Conservation (phyloP, 257 asterid species). For the Fraxinus pennsylvanica region DNA sequence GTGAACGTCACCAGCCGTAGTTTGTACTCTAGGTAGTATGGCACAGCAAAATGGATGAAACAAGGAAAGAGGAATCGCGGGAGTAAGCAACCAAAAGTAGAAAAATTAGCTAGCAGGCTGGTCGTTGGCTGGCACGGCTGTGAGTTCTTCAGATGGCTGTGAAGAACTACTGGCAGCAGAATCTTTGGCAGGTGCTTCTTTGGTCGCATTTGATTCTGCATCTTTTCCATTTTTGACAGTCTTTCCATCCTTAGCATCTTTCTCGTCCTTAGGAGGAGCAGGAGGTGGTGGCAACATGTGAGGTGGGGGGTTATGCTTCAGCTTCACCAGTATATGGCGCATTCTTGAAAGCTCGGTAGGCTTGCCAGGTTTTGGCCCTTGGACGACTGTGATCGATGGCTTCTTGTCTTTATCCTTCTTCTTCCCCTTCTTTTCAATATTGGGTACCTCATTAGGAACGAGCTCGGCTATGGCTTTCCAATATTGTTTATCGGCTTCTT, state of each 20-base stretch:
- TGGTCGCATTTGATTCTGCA: constrained; percentile 35
- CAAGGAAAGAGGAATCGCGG: constrained; percentile 4
- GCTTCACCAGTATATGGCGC: constrained; percentile 89
- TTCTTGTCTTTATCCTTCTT: constrained; percentile 94
- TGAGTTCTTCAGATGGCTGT: constrained; percentile 42
- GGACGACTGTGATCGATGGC: constrained; percentile 76
- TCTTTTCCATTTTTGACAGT: constrained; percentile 44
- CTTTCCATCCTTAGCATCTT: constrained; percentile 59
- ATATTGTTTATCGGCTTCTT: constrained; percentile 91
- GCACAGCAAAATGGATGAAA: constrained; percentile 29
- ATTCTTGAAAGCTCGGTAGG: constrained; percentile 96
- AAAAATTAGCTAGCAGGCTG: constrained; percentile 38
- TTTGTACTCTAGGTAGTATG: constrained; percentile 4
- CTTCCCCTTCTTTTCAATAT: constrained; percentile 78
- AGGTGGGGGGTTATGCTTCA: constrained; percentile 92
- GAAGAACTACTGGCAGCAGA: constrained; percentile 43
- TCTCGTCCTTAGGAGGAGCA: constrained; percentile 63
- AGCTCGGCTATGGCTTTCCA: constrained; percentile 98
- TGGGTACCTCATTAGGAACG: constrained; percentile 84
- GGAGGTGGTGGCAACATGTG: constrained; percentile 97
- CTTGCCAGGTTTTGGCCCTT: constrained; percentile 98
- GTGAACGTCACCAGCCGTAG: constrained; percentile 14
- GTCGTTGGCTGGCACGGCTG: constrained; percentile 33
- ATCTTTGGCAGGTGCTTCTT: constrained; percentile 51
- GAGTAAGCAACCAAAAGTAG: constrained; percentile 18